Evolutionary conservation across 75 land plant species (phyloP).

Genomic region (Cryptomeria japonica): DNA sequence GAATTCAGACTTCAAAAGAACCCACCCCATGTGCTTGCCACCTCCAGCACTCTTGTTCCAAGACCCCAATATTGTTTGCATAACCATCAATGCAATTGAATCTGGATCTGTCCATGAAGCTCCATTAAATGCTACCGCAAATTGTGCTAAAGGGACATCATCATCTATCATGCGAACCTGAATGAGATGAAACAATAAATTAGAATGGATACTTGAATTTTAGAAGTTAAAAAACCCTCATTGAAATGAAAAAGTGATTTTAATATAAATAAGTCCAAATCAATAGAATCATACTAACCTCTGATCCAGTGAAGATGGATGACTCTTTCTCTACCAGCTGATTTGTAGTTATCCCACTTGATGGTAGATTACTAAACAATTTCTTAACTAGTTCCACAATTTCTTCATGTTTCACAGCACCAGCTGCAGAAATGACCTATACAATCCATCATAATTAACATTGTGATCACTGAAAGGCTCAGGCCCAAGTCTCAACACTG

Average conservation of each 20-base stretch:
- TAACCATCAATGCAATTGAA: slow-evolving; percentile 93
- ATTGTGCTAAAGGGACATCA: slow-evolving; percentile 86
- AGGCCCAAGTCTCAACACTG: not conserved
- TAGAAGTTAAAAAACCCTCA: not conserved
- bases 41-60: slow-evolving; percentile 84
- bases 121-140: slow-evolving; percentile 92
- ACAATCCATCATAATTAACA: not conserved
- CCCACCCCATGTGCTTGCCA: slow-evolving; percentile 87
- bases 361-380: slow-evolving; percentile 47
- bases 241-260: not conserved
- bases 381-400: slow-evolving; percentile 48
- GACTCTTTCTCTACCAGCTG: slow-evolving; percentile 59
- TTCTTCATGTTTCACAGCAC: slow-evolving; percentile 67
- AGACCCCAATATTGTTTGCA: slow-evolving; percentile 94
- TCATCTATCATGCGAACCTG: slow-evolving; percentile 90
- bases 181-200: not conserved
- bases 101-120: slow-evolving; percentile 98
- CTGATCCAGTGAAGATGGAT: slow-evolving; percentile 66
- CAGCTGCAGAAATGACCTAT: slow-evolving; percentile 68
- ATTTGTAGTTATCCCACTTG: slow-evolving; percentile 42
- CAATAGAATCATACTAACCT: slow-evolving; percentile 26
- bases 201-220: not conserved
- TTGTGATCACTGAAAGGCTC: not conserved
- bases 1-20: not conserved
- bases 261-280: not conserved